Evolutionary conservation across 805 yeast genomes (phyloP).

Genomic region (Geotrichum ghanense): DNA sequence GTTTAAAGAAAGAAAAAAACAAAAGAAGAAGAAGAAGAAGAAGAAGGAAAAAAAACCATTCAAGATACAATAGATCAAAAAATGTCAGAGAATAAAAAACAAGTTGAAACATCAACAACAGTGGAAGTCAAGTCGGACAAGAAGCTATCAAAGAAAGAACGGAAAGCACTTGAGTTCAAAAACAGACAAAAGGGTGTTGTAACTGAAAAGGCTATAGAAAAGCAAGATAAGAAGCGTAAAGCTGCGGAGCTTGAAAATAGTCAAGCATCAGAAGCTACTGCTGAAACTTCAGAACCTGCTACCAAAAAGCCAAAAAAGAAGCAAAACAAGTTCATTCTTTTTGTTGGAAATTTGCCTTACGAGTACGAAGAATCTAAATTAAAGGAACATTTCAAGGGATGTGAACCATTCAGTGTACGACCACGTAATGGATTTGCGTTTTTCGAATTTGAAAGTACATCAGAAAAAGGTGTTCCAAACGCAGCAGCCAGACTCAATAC

Average conservation of each 20-base stretch:
- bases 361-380: conserved; percentile 52
- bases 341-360: conserved; percentile 85
- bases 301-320: conserved; percentile 73
- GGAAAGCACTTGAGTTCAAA: conserved; percentile 20
- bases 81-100: too few relatives aligned
- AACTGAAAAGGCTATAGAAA: background rate
- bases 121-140: conserved; percentile 5
- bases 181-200: conserved; percentile 13
- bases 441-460: conserved; percentile 55
- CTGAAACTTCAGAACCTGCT: conserved; percentile 34
- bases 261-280: conserved; percentile 22
- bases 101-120: too few relatives aligned
- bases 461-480: conserved; percentile 27
- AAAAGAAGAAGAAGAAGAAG: too few relatives aligned
- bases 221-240: conserved; percentile 4
- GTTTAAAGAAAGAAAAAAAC: too few relatives aligned
- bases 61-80: too few relatives aligned
- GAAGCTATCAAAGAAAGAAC: conserved; percentile 22
- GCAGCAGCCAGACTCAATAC: conserved; percentile 73
- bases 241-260: conserved; percentile 5
- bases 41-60: too few relatives aligned
- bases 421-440: conserved; percentile 67
- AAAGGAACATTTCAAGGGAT: conserved; percentile 57
- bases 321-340: conserved; percentile 66
- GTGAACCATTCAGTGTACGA: conserved; percentile 62